Base-by-base conservation (phyloP, 1,139 yeast species). In the Zygoascus hellenicus region DNA sequence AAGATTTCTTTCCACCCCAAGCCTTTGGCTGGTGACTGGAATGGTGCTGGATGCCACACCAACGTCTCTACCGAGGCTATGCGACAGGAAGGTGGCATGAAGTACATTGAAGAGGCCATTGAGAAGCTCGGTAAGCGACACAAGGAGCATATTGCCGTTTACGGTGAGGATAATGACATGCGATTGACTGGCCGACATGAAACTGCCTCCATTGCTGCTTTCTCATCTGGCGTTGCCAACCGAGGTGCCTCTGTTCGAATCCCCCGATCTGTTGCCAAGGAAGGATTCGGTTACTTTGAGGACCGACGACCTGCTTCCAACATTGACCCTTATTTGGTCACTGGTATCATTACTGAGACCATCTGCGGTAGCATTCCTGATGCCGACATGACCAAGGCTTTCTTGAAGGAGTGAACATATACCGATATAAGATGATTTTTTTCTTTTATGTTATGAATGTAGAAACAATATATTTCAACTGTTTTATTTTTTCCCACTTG, bases 1-100 rank as follows among this genome's bases (percentile, higher is more conserved):
- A 90, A 89, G 83, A 90, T 92, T 62, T 88, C 97, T 45, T 84
- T 90, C 84, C 98, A 92, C 79, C 98, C 98, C 72, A 92, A 92
- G 80, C 98, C 97, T 60, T 79, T 89, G 71, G 80, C 83, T 77
- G 98, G 98, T 63, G 97, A 92, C 74, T 92, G 97, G 97, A 92
- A 92, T 72, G 98, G 98, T 77, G 97, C 98, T 69, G 98, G 98
- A 65, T 90, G 97, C 78, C 98, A 92, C 76, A 92, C 98, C 69
- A 92, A 92, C 70, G 97, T 92, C 56, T 89, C 97, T 47, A 92
- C 98, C 63, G 80, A 77, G 72, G 67, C 66, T 47, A 92, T 90
- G 97, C 88, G 98, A 78, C 70, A 69, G 41, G 85, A 89, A 67
- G 98, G 98, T 70, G 98, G 98, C 68, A 87, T 90, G 89, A 85